Percentiles rank a stretch among this genome's conserved stretches.
These are phyloP conservation scores for Pleurotus djamor DNA, from an alignment of 768 basidiomycete genomes.

Conservation along the genomic window DNA sequence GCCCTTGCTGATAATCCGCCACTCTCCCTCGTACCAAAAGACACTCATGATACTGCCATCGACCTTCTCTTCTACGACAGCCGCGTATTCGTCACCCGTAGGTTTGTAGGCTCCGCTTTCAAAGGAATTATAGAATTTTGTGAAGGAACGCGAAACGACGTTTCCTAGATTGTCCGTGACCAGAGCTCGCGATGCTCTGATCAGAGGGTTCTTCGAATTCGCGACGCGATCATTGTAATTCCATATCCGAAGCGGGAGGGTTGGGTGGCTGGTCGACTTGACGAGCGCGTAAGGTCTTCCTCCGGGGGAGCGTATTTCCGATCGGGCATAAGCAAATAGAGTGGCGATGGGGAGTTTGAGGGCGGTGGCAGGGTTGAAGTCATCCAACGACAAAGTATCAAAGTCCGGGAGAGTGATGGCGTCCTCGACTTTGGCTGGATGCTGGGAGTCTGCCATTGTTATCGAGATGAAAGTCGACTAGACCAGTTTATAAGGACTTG, in stretches of 20 bases:
- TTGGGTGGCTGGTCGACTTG: slow-evolving; percentile 9
- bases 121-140: slow-evolving; percentile 12
- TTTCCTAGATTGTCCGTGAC: slow-evolving; percentile 9
- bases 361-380: too few relatives aligned
- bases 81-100: background rate
- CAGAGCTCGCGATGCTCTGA: slow-evolving; percentile 7
- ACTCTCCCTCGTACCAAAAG: slow-evolving; percentile 9
- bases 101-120: slow-evolving; percentile 9
- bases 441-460: too few relatives aligned
- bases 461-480: too few relatives aligned
- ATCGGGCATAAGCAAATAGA: background rate
- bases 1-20: slow-evolving; percentile 8
- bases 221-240: slow-evolving; percentile 9
- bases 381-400: too few relatives aligned
- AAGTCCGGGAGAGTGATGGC: too few relatives aligned
- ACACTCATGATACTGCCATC: slow-evolving; percentile 13
- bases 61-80: slow-evolving; percentile 11
- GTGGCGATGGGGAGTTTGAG: background rate
- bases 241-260: slow-evolving; percentile 9
- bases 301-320: background rate
- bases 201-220: background rate
- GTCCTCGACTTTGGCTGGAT: too few relatives aligned
- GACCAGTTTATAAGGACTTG: too few relatives aligned
- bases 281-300: slow-evolving; percentile 6
- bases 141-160: slow-evolving; percentile 9